Evolutionary conservation across 148 eudicot genomes (phyloP), one percentile per base, ranked within the genome.

Genomic region (Drosera capensis): DNA sequence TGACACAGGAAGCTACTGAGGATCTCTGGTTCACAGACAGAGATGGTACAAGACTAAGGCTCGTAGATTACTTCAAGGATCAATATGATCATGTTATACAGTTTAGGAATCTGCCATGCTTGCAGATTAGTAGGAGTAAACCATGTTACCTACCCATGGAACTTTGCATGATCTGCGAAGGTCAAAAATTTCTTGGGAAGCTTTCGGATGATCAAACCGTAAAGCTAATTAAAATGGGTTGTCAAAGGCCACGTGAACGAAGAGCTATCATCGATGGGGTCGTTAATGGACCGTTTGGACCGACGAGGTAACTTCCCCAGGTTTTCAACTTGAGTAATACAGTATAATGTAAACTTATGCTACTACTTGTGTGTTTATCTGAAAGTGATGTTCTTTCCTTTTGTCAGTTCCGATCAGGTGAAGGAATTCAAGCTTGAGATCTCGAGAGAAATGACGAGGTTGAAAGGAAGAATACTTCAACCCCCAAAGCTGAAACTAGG

Each of bases 141-240:
- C 79, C 94, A 8, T 88, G 96, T 50, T 83, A 82, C 54, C 73
- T 88, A 52, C 96, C 96, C 1, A 82, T 88, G 94, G 96, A 88
- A 61, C 90, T 88, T 68, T 88, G 96, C 58, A 55, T 77, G 57
- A 75, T 88, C 46, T 83, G 96, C 55, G 96, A 88, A 54, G 96
- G 96, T 15, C 96, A 88, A 57, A 88, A 80, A 70, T 88, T 83
- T 58, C 77, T 79, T 28, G 94, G 96, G 20, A 83, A 83, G 66
- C 80, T 88, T 46, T 74, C 86, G 1, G 96, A 88, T 67, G 96
- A 88, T 59, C 96, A 88, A 53, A 88, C 92, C 0, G 78, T 73
- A 0, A 77, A 62, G 56, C 70, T 88, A n/a, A 59, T 88, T 45
- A 77, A 83, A 45, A 83, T 88, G 92, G 83, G 96, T 5, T 68